Base-by-base conservation (phyloP, 2,329 filamentous ascomycete genomes). In the Harringtonia lauricola region DNA sequence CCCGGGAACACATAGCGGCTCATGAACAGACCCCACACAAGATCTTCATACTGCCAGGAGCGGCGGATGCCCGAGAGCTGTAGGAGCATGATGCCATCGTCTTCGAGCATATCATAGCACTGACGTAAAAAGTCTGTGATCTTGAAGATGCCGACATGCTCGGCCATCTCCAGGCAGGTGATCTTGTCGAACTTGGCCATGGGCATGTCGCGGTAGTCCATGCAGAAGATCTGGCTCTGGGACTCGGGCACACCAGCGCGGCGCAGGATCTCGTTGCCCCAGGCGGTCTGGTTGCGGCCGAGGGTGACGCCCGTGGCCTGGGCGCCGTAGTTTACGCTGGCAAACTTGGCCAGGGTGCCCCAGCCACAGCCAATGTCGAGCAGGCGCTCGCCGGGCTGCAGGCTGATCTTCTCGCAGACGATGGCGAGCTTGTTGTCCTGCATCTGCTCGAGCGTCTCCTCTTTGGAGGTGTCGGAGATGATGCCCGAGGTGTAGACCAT, bases 1-100 rank as follows among this genome's bases (percentile, higher is more conserved):
- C 92, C 92, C 28, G 89, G 92, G 77, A 96, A 96, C 63, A 96
- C 75, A 66, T 96, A 95, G 71, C 95, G 95, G 81, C 96, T 96
- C 88, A 96, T 94, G 76, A 95, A 96, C 39, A 96, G 75, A 62
- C 92, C 90, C 90, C 92, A 96, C 64, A 90, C 85, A 41, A 95
- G 76, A 67, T 96, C 90, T 72, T 96, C 89, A 59, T 95, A 96
- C 65, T 96, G 92, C 92, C 92, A 96, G 50, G 76, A 72, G 71
- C 94, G 94, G 55, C 92, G 83, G 49, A 98, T 76, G 67, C 92
- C 92, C 55, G 90, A 87, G 56, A 94, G 88, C 66, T 96, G 92
- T 48, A 96, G 74, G 76, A 92, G 95, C 72, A 96, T 94, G 53
- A 87, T 78, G 63, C 92, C 92, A 54, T 96, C 88, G 53, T 96